phyloP scores from a whole-genome alignment of 2,329 filamentous ascomycete genomes.

The Penicillium vulpinum region DNA sequence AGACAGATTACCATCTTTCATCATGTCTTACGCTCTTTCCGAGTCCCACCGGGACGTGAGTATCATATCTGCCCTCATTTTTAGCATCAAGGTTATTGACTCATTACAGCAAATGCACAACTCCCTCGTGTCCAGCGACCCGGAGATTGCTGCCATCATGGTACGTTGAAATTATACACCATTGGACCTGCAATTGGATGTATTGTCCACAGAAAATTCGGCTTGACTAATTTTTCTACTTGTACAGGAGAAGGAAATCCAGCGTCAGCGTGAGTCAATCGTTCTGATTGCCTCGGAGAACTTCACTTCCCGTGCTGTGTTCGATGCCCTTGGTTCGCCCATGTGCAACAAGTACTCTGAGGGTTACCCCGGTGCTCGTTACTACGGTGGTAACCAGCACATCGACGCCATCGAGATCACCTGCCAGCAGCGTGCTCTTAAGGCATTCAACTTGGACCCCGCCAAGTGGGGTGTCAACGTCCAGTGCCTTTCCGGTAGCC shows the following conservation, averaged over 20 bases:
- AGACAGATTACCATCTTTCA: constrained; percentile 22
- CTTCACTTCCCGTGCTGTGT: constrained; percentile 96
- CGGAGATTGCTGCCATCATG: constrained; percentile 96
- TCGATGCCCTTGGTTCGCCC: constrained; percentile 90
- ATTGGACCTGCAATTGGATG: constrained; percentile 3
- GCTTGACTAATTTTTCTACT: constrained; percentile 32
- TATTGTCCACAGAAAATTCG: not conserved
- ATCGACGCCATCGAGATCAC: constrained; percentile 95
- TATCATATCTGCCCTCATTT: constrained; percentile 20
- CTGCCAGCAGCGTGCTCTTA: constrained; percentile 90
- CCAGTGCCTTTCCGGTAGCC: constrained; percentile 87
- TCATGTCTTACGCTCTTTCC: constrained; percentile 62
- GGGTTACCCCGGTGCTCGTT: constrained; percentile 95
- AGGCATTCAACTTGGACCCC: constrained; percentile 82
- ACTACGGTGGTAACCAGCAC: constrained; percentile 99
- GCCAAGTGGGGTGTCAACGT: constrained; percentile 99
- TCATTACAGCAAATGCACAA: constrained; percentile 83
- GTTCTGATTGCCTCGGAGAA: constrained; percentile 99
- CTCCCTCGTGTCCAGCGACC: constrained; percentile 85
- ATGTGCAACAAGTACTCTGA: constrained; percentile 99
- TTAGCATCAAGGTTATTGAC: constrained; percentile 32
- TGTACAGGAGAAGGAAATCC: constrained; percentile 78
- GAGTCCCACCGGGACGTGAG: constrained; percentile 66
- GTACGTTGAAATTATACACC: constrained; percentile 53
- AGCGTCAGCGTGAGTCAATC: constrained; percentile 97